phyloP scores from a whole-genome alignment of 305 asterid genomes.

The Fraxinus angustifolia region DNA sequence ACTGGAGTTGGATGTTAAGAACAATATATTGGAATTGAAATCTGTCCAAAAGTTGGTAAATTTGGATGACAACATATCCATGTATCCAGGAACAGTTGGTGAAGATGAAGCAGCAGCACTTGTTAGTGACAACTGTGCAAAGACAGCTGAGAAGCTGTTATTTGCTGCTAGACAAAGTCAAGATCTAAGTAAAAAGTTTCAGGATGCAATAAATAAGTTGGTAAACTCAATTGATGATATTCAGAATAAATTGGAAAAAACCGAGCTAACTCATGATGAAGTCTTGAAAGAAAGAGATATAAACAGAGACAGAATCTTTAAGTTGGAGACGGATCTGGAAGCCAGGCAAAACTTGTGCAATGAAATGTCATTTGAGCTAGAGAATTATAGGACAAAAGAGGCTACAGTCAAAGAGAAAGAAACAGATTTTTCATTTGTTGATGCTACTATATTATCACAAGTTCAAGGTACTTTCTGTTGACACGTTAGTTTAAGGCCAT shows the following conservation, averaged over 20 bases:
- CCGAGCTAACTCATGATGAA: conserved; percentile 41
- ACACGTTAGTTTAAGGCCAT: conserved; percentile 7
- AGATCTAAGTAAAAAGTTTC: conserved; percentile 44
- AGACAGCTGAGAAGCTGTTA: conserved; percentile 60
- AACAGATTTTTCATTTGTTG: conserved; percentile 43
- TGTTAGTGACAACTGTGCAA: conserved; percentile 37
- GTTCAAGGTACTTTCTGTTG: conserved; percentile 48
- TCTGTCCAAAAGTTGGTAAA: conserved; percentile 38
- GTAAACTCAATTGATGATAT: conserved; percentile 37
- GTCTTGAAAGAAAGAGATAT: conserved; percentile 58
- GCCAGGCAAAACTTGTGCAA: conserved; percentile 38
- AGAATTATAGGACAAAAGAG: conserved; percentile 47
- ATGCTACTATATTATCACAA: conserved; percentile 41
- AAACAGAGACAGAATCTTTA: conserved; percentile 41
- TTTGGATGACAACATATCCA: conserved; percentile 33
- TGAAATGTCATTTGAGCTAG: conserved; percentile 46
- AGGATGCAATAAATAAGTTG: conserved; percentile 38
- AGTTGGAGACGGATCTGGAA: conserved; percentile 62
- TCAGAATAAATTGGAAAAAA: conserved; percentile 53
- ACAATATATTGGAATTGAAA: conserved; percentile 38
- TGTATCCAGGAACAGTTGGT: conserved; percentile 32
- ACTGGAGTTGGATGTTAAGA: conserved; percentile 44
- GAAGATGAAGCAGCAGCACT: conserved; percentile 33
- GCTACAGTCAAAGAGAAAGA: conserved; percentile 48
- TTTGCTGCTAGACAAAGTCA: conserved; percentile 51